Conservation (phyloP, 164 flowering plant genomes). For the Vitis cinerea region DNA sequence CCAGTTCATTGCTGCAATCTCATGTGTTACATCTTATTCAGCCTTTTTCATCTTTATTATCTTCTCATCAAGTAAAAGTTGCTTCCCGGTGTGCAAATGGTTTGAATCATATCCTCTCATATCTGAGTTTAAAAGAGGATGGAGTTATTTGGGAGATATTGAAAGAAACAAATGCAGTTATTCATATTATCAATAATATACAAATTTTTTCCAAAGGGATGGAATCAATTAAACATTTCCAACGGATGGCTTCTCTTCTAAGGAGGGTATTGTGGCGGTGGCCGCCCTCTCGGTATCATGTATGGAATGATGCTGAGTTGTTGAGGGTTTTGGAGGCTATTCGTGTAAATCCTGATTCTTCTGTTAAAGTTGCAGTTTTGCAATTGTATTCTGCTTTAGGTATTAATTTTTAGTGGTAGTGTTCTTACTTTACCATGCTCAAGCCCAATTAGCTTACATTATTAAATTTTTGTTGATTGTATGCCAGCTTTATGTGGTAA, state of each 20-base stretch:
- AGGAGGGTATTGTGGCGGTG: slow-evolving; percentile 60
- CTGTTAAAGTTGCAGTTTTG: slow-evolving; percentile 48
- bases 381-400: slow-evolving; percentile 75
- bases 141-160: slow-evolving; percentile 54
- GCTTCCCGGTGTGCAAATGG: slow-evolving; percentile 50
- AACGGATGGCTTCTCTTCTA: slow-evolving; percentile 61
- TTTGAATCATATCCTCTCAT: slow-evolving; percentile 46
- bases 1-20: slow-evolving; percentile 43
- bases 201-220: slow-evolving; percentile 26
- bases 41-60: slow-evolving; percentile 54
- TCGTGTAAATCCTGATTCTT: slow-evolving; percentile 29
- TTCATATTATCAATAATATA: slow-evolving; percentile 32
- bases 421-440: slow-evolving; percentile 13
- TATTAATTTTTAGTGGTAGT: slow-evolving; percentile 32
- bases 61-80: slow-evolving; percentile 35
- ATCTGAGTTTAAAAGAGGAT: slow-evolving; percentile 41
- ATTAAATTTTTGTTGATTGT: slow-evolving; percentile 2
- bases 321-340: slow-evolving; percentile 33
- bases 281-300: slow-evolving; percentile 64
- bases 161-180: slow-evolving; percentile 36
- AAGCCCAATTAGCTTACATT: slow-evolving; percentile 4
- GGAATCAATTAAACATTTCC: slow-evolving; percentile 44
- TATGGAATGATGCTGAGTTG: slow-evolving; percentile 61
- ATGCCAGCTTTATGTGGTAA: slow-evolving; percentile 67
- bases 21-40: slow-evolving; percentile 40